Conservation (phyloP, 2,329 filamentous ascomycete species). For the Aureobasidium namibiae region DNA sequence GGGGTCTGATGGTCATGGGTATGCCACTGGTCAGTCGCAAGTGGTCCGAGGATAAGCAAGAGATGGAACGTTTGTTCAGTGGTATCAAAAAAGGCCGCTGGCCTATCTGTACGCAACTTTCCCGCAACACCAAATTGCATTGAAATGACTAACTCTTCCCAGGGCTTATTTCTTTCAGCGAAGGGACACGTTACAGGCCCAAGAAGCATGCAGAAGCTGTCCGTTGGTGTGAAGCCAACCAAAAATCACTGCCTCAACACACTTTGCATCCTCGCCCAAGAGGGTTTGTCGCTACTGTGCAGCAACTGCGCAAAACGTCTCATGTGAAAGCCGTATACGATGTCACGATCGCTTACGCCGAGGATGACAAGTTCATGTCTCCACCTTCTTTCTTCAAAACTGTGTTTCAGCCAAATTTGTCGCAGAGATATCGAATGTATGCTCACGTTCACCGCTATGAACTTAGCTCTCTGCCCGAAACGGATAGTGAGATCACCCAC, state of each 20-base stretch:
- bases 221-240: slow-evolving; percentile 44
- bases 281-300: slow-evolving; percentile 53
- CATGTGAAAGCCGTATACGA: slow-evolving; percentile 32
- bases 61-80: slow-evolving; percentile 50
- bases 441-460: slow-evolving; percentile 27
- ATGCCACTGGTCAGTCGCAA: slow-evolving; percentile 56
- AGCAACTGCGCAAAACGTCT: slow-evolving; percentile 36
- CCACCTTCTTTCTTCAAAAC: slow-evolving; percentile 27
- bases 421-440: slow-evolving; percentile 23
- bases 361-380: slow-evolving; percentile 22
- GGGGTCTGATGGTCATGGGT: slow-evolving; percentile 57
- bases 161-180: slow-evolving; percentile 59
- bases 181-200: slow-evolving; percentile 52
- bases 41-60: slow-evolving; percentile 49
- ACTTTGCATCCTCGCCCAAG: slow-evolving; percentile 53
- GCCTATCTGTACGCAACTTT: slow-evolving; percentile 47
- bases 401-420: slow-evolving; percentile 20
- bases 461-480: slow-evolving; percentile 22
- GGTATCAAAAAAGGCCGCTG: slow-evolving; percentile 39
- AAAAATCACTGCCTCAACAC: slow-evolving; percentile 46
- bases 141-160: not conserved
- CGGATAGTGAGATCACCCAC: slow-evolving; percentile 22
- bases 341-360: slow-evolving; percentile 31
- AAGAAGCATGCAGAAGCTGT: slow-evolving; percentile 44
- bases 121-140: not conserved